phyloP scores from a whole-genome alignment of 129 eudicot species.

The Apium graveolens region DNA sequence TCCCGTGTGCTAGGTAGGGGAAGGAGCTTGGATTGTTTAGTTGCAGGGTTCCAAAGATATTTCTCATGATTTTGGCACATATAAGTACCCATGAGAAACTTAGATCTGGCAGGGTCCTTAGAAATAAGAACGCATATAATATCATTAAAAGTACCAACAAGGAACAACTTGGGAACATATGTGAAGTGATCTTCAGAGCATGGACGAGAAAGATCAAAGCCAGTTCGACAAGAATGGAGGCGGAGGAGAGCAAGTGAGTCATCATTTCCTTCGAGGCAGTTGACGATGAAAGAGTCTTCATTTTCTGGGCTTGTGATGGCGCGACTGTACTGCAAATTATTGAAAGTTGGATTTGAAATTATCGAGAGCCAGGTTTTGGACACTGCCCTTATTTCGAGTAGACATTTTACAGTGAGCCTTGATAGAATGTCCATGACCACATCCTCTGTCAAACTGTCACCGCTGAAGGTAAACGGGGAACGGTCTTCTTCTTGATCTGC shows the following conservation, averaged over 20 bases:
- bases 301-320: not conserved
- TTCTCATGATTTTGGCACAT: not conserved
- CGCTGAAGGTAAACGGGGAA: no score
- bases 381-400: not conserved
- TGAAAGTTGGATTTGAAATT: not conserved
- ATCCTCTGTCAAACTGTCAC: not conserved
- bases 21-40: constrained; percentile 1
- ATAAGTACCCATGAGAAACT: not conserved
- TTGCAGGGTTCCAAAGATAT: constrained; percentile 9
- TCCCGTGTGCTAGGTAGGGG: not conserved
- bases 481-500: not conserved
- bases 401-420: not conserved
- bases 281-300: not conserved
- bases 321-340: not conserved
- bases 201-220: not conserved
- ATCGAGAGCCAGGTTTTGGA: constrained; percentile 4
- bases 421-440: not conserved
- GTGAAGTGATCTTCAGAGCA: not conserved
- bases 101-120: not conserved
- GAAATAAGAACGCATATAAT: not conserved
- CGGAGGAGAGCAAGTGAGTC: not conserved
- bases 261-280: not conserved
- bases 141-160: not conserved
- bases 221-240: not conserved
- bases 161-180: not conserved